A percentile compares a stretch with the other conserved stretches of the same genome.
Evolutionary conservation across 2,329 filamentous ascomycete genomes (phyloP).

Genomic region (Microascus cirrosus): DNA sequence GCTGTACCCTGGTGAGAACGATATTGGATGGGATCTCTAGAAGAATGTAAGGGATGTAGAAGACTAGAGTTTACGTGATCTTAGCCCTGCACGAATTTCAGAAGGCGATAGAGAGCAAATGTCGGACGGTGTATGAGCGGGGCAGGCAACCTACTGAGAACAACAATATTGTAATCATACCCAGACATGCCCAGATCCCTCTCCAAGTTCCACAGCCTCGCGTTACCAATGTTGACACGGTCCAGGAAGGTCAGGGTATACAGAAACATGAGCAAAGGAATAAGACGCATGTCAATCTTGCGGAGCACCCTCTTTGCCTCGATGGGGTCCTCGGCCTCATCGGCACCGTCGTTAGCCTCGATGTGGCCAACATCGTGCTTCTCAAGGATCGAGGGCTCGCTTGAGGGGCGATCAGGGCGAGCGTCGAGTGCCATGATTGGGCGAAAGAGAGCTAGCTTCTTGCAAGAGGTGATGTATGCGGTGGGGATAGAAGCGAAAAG

Average conservation of each 20-base stretch:
- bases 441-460: not conserved
- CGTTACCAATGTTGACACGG: conserved; percentile 68
- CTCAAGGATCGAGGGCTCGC: not conserved
- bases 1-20: conserved; percentile 17
- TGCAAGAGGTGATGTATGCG: not conserved
- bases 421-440: not conserved
- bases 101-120: not conserved
- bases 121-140: too few species aligned
- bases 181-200: conserved; percentile 17
- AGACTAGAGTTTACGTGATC: conserved; percentile 9
- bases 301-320: conserved; percentile 10
- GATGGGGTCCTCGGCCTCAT: conserved; percentile 4
- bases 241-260: conserved; percentile 45
- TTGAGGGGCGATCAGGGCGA: not conserved
- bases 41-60: conserved; percentile 19
- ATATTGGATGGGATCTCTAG: conserved; percentile 18
- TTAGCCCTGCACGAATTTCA: not conserved
- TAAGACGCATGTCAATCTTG: conserved; percentile 13
- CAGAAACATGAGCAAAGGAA: conserved; percentile 14
- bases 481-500: not conserved
- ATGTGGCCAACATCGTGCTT: not conserved
- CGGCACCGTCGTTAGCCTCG: not conserved
- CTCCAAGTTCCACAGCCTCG: conserved; percentile 35
- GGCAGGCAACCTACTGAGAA: conserved; percentile 10
- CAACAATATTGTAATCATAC: conserved; percentile 16